Evolutionary conservation across 257 asterid species (phyloP).

Genomic region (Prunella vulgaris): DNA sequence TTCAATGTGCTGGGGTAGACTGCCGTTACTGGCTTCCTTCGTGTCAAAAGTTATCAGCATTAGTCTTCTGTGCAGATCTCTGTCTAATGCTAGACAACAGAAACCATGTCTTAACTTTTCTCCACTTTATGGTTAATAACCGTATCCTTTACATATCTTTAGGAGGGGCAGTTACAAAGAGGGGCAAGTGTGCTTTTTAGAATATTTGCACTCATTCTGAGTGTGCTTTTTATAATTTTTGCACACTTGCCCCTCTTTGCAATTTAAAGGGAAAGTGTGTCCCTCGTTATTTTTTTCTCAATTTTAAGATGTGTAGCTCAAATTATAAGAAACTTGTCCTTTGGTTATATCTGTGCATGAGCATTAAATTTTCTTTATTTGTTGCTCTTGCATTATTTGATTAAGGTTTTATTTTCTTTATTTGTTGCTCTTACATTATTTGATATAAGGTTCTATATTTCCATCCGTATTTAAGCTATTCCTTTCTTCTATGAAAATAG

Average conservation of each 20-base stretch:
- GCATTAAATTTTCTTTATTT: neutral
- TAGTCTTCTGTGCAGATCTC: neutral
- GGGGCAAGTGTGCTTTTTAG: too few relatives aligned
- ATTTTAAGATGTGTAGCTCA: neutral
- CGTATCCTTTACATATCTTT: neutral
- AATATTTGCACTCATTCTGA: too few relatives aligned
- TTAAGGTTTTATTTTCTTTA: neutral
- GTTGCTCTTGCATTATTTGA: constrained; percentile 1
- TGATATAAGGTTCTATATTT: neutral
- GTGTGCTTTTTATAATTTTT: too few relatives aligned
- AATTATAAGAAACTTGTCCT: neutral
- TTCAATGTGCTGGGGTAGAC: neutral
- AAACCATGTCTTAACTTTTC: neutral
- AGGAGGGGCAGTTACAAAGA: too few relatives aligned
- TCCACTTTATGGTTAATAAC: neutral
- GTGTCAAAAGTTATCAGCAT: neutral
- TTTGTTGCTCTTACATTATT: neutral
- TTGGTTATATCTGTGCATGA: neutral
- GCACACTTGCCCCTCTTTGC: too few relatives aligned
- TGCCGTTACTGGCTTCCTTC: neutral
- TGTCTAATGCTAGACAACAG: neutral
- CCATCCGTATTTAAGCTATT: constrained; percentile 9
- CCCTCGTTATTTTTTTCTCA: too few relatives aligned
- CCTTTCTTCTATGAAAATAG: constrained; percentile 29
- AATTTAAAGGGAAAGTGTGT: too few relatives aligned